Percentiles rank a stretch among this genome's conserved stretches.
Conservation (phyloP, 371 early-diverging fungal genomes). For the Mortierella sp. region DNA sequence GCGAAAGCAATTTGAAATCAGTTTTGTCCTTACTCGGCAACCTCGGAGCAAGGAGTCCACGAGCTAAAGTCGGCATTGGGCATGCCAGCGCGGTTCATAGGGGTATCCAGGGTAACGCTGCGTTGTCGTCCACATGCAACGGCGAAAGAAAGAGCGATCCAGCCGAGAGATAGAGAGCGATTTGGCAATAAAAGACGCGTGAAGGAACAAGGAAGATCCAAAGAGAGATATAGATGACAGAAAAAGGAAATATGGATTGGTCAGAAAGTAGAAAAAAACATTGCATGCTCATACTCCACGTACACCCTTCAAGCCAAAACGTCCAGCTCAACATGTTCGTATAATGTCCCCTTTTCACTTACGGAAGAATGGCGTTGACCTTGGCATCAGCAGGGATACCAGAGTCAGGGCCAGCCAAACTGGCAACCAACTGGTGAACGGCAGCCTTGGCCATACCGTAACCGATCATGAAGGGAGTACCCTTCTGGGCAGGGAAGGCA, state of each 20-base stretch:
- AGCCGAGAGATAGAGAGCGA: neutral
- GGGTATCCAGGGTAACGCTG: slow-evolving; percentile 92
- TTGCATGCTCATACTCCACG: neutral
- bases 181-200: neutral
- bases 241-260: slow-evolving; percentile 10
- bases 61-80: slow-evolving; percentile 87
- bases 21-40: slow-evolving; percentile 75
- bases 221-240: neutral
- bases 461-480: slow-evolving; percentile 91
- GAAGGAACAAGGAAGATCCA: neutral
- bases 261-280: neutral
- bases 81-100: slow-evolving; percentile 93
- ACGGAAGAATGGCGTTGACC: slow-evolving; percentile 88
- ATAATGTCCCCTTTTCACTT: slow-evolving; percentile 50
- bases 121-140: neutral
- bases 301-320: neutral
- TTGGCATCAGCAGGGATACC: slow-evolving; percentile 85
- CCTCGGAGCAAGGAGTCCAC: slow-evolving; percentile 90
- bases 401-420: slow-evolving; percentile 78
- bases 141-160: neutral
- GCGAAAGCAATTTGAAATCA: neutral
- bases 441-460: slow-evolving; percentile 97
- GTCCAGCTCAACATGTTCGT: neutral
- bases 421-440: slow-evolving; percentile 91
- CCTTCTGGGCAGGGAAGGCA: slow-evolving; percentile 81